These are phyloP conservation scores for Sarocladium kiliense DNA, from an alignment of 2,329 filamentous ascomycete genomes.

Conservation along the genomic window DNA sequence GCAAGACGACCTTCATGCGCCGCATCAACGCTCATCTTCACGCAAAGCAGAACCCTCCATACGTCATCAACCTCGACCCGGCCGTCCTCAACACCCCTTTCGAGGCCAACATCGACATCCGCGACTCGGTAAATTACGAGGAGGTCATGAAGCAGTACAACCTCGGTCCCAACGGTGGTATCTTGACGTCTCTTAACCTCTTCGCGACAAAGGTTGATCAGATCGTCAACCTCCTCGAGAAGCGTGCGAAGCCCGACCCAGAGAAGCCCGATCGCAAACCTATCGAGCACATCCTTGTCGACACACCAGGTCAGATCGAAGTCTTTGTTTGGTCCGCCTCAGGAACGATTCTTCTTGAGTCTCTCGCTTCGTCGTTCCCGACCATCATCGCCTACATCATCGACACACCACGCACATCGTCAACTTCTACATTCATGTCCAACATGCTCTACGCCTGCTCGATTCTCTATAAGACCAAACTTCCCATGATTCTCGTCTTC, in stretches of 20 bases:
- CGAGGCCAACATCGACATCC: slow-evolving; percentile 96
- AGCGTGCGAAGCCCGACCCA: slow-evolving; percentile 65
- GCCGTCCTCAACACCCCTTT: slow-evolving; percentile 92
- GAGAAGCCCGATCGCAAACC: slow-evolving; percentile 55
- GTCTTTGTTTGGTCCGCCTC: slow-evolving; percentile 98
- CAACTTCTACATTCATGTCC: slow-evolving; percentile 97
- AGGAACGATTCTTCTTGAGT: slow-evolving; percentile 88
- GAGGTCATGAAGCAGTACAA: slow-evolving; percentile 99
- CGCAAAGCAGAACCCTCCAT: slow-evolving; percentile 72
- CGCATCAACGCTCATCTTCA: slow-evolving; percentile 93
- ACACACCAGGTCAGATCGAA: slow-evolving; percentile 96
- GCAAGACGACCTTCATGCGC: slow-evolving; percentile 99
- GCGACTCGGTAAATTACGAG: slow-evolving; percentile 98
- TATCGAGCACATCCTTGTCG: slow-evolving; percentile 81
- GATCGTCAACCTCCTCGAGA: slow-evolving; percentile 83
- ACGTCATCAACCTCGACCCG: slow-evolving; percentile 95
- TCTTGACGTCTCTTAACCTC: slow-evolving; percentile 89
- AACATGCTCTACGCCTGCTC: slow-evolving; percentile 99
- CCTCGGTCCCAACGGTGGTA: slow-evolving; percentile 92
- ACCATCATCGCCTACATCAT: slow-evolving; percentile 97
- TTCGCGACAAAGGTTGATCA: slow-evolving; percentile 99
- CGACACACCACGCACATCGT: slow-evolving; percentile 88
- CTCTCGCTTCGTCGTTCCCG: slow-evolving; percentile 87
- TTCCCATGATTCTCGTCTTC: slow-evolving; percentile 98
- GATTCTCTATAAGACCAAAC: slow-evolving; percentile 96